Evolutionary conservation across 148 eudicot genomes (phyloP).

Genomic region (Diospyros lotus): DNA sequence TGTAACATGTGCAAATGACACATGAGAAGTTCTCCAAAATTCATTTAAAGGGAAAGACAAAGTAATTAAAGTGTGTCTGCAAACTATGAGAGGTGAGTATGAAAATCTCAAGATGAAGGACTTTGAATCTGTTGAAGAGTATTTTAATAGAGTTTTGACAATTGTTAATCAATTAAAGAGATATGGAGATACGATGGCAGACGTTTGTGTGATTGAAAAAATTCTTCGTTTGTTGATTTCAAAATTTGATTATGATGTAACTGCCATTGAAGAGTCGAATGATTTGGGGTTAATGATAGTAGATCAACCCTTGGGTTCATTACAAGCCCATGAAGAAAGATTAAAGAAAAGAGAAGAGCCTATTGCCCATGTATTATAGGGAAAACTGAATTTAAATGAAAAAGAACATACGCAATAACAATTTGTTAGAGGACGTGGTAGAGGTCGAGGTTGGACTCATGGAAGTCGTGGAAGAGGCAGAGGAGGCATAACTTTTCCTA

Average conservation of each 20-base stretch:
- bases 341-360: not conserved
- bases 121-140: not conserved
- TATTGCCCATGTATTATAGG: not conserved
- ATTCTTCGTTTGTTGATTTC: not conserved
- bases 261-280: not conserved
- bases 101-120: not conserved
- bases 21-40: not conserved
- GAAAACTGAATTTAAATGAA: not conserved
- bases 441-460: not conserved
- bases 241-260: not conserved
- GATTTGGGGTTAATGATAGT: not conserved
- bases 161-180: not conserved
- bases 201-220: not conserved
- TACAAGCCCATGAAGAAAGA: conserved; percentile 12
- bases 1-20: not conserved
- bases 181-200: not conserved
- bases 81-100: not conserved
- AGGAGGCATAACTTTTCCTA: not conserved
- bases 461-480: not conserved
- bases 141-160: not conserved
- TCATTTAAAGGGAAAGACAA: not conserved
- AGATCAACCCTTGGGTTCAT: conserved; percentile 12
- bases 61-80: too few species aligned
- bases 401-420: not conserved
- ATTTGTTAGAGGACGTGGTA: not conserved